Evolutionary conservation across 148 eudicot genomes (phyloP).

Genomic region (Silene conica): DNA sequence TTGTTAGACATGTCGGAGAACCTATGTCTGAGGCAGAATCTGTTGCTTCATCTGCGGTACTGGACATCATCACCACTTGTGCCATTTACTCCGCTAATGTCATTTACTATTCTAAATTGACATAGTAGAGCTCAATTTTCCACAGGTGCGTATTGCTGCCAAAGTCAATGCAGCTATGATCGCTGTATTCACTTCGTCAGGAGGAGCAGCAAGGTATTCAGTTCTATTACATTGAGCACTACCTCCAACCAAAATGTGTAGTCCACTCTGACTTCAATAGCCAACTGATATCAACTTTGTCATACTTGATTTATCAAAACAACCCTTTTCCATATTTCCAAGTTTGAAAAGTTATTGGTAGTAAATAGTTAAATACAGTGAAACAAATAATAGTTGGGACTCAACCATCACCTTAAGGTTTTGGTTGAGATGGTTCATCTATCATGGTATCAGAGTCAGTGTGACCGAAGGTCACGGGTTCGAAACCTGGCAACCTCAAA

Average conservation of each 20-base stretch:
- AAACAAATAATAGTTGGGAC: no score
- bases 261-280: background rate
- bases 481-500: no score
- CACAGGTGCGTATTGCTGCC: slow-evolving; percentile 46
- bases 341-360: background rate
- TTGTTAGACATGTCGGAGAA: slow-evolving; percentile 44
- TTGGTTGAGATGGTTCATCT: no score
- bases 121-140: slow-evolving; percentile 6
- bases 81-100: background rate
- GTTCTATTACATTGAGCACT: background rate
- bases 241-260: background rate
- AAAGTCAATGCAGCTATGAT: slow-evolving; percentile 56
- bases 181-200: slow-evolving; percentile 52
- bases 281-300: background rate
- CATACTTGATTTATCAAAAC: background rate
- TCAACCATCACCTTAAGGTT: no score
- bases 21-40: slow-evolving; percentile 55
- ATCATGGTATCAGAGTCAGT: no score
- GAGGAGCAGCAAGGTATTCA: slow-evolving; percentile 52
- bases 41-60: slow-evolving; percentile 68
- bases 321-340: background rate
- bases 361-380: background rate
- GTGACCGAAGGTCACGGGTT: no score
- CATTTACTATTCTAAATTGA: background rate
- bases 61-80: background rate